These are phyloP conservation scores for Penicillium paneum DNA, from an alignment of 2,329 filamentous ascomycete species.

Conservation along the genomic window DNA sequence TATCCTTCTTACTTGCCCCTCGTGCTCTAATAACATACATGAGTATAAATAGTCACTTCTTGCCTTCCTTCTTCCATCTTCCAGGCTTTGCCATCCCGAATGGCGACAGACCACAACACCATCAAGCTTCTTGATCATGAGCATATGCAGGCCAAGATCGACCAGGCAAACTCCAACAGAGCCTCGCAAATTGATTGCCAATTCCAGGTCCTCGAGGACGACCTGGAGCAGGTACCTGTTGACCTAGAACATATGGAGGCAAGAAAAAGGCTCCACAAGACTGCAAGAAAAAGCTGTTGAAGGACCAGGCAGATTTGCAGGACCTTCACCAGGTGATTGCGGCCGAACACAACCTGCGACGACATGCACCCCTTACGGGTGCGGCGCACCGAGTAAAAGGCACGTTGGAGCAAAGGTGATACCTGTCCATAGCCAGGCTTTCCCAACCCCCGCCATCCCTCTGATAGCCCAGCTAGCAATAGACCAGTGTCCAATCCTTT, in stretches of 20 bases:
- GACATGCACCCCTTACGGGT: neutral
- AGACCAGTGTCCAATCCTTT: no score
- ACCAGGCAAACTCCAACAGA: no score
- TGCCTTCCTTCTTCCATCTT: neutral
- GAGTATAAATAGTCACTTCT: neutral
- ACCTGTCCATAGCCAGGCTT: no score
- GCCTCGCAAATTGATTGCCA: neutral
- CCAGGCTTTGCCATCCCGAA: neutral
- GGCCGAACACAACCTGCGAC: rapidly evolving
- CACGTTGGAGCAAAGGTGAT: no score
- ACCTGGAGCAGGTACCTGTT: neutral
- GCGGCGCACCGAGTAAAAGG: neutral
- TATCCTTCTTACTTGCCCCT: neutral
- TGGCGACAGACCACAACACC: neutral
- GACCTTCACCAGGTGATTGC: neutral
- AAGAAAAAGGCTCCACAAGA: neutral
- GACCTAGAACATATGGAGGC: rapidly evolving
- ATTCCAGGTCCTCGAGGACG: neutral
- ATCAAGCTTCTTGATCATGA: neutral
- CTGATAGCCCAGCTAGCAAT: no score
- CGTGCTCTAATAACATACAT: neutral
- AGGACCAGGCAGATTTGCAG: rapidly evolving
- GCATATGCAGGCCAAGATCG: neutral
- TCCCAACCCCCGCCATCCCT: no score
- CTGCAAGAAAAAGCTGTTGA: no score